A percentile compares a stretch with the other conserved stretches of the same genome.
These are phyloP conservation scores for Termitomyces sp. DNA, from an alignment of 1,284 basidiomycete genomes.

Conservation along the genomic window DNA sequence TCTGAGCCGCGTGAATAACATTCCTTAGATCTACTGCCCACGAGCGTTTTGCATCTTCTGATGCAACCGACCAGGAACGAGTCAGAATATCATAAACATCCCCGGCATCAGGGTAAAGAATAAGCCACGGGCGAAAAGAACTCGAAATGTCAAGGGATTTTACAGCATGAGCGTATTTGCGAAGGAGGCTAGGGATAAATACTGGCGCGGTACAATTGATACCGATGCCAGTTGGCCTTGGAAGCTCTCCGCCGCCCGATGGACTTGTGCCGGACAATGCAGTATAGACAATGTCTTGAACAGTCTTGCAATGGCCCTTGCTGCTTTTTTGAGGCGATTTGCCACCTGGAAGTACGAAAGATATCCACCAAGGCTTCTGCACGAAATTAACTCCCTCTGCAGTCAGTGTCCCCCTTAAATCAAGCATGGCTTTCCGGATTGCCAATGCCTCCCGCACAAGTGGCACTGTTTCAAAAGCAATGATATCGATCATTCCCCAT, in stretches of 20 bases:
- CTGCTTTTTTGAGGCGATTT: slow-evolving; percentile 40
- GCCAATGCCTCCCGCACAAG: slow-evolving; percentile 61
- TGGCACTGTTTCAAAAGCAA: slow-evolving; percentile 82
- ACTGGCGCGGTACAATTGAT: slow-evolving; percentile 65
- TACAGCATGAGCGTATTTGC: slow-evolving; percentile 27
- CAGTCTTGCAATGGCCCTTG: slow-evolving; percentile 17
- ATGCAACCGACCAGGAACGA: slow-evolving; percentile 39
- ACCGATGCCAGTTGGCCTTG: slow-evolving; percentile 49
- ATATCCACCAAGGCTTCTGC: slow-evolving; percentile 73
- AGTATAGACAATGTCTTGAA: slow-evolving; percentile 22
- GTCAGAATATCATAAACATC: slow-evolving; percentile 48
- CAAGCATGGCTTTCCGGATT: slow-evolving; percentile 57
- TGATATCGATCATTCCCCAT: slow-evolving; percentile 57
- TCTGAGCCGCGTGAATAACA: slow-evolving; percentile 22
- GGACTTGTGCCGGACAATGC: slow-evolving; percentile 15
- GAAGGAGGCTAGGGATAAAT: slow-evolving; percentile 33
- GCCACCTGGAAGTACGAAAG: slow-evolving; percentile 62
- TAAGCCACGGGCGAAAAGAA: slow-evolving; percentile 43
- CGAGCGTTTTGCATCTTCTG: slow-evolving; percentile 15
- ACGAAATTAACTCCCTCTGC: slow-evolving; percentile 8
- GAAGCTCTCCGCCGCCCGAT: slow-evolving; percentile 12
- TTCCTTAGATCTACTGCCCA: slow-evolving; percentile 44
- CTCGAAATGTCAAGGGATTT: slow-evolving; percentile 9
- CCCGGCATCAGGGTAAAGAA: slow-evolving; percentile 74
- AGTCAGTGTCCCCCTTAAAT: slow-evolving; percentile 27